Evolutionary conservation across 306 rosid genomes (phyloP), one percentile per base, ranked within the genome.

Genomic region (Fragaria ananassa): DNA sequence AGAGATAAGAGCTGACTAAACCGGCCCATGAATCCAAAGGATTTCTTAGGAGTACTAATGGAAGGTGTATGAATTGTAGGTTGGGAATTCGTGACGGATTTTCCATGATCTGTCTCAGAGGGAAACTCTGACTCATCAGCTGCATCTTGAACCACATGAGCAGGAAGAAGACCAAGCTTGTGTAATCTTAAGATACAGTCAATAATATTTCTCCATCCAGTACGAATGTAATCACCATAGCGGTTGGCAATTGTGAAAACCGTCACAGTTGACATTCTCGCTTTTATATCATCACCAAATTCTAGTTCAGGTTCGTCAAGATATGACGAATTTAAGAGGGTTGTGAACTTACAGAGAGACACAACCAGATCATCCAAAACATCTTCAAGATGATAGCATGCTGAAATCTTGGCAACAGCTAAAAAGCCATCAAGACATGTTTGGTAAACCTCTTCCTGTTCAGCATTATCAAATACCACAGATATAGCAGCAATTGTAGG

Each of bases 401-500:
- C 94, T 14, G 99, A 87, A 78, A 92, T 96, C 89, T 92, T 92
- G 42, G 99, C 98, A 76, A 96, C 86, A 53, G 91, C 97, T 70
- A 92, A 82, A 86, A 92, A 96, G 79, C 98, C 99, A 82, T 92
- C 93, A 63, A 91, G 84, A 83, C 99, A 96, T 29, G 91, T 91
- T 88, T 91, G 93, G 85, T 87, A 91, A 18, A 96, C 92, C 75
- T 91, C 99, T 80, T 92, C 97, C 57, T 96, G 93, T 71, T 96
- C 99, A 62, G 96, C 98, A 77, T 96, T 95, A 87, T 92, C 99
- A 85, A 96, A 92, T 56, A 96, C 98, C 80, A 96, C 98, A 82
- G 99, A 96, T 65, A 96, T 89, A 69, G 99, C 99, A 82, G 99
- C 99, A 86, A 96, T 92, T 14, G 98, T 88, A 63, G 99, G 93